A percentile compares a stretch with the other conserved stretches of the same genome.
Conservation (phyloP, 139 green algal genomes). For the Zygnema cylindricum region DNA sequence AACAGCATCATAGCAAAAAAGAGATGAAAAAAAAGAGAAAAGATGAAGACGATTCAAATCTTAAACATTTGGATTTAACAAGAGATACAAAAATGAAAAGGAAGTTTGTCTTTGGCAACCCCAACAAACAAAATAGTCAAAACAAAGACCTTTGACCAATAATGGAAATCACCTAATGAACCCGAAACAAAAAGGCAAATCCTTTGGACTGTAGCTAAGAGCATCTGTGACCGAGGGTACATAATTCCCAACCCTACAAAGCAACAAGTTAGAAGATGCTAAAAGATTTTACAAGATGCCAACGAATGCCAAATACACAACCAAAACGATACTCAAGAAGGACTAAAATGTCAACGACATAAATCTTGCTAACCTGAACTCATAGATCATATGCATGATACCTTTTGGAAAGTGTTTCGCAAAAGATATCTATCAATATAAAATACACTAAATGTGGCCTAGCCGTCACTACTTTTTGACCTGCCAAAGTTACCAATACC, state of each 20-base stretch:
- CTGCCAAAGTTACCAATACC: no score
- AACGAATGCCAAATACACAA: neutral
- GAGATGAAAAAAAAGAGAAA: no score
- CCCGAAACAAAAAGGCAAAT: neutral
- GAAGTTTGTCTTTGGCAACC: neutral
- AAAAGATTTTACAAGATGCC: neutral
- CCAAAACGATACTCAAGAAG: neutral
- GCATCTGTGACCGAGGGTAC: neutral
- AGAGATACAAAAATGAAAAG: constrained; percentile 8
- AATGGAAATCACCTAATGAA: constrained; percentile 5
- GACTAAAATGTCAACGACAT: neutral
- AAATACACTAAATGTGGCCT: no score
- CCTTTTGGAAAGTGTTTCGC: neutral
- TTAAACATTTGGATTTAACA: constrained; percentile 10
- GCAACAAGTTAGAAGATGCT: neutral
- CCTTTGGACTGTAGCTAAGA: neutral
- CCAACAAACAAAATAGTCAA: constrained; percentile 13
- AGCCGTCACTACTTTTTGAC: no score
- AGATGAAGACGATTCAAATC: neutral
- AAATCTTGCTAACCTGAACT: neutral
- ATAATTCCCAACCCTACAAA: neutral
- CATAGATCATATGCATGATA: neutral
- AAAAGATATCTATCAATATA: neutral
- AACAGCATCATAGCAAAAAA: no score
- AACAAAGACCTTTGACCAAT: constrained; percentile 3